A percentile compares a stretch with the other conserved stretches of the same genome.
phyloP scores from a whole-genome alignment of 768 basidiomycete genomes.

The Kwoniella newhampshirensis region DNA sequence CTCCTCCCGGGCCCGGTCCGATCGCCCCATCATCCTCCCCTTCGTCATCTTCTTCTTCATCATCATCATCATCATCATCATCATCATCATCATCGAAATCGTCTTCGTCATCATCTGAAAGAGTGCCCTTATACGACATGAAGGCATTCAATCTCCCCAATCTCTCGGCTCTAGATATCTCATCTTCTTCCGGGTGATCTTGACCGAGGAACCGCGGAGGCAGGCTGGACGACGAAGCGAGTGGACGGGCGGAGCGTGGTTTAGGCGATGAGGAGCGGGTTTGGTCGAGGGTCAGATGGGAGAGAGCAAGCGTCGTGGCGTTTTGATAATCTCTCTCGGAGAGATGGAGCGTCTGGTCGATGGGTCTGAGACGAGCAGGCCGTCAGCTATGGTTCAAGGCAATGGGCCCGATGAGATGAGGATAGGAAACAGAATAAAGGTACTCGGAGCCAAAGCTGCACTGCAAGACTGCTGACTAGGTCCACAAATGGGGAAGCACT shows the following conservation, averaged over 20 bases:
- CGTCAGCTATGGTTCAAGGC: neutral
- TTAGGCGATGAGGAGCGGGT: conserved; percentile 11
- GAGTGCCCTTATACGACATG: conserved; percentile 35
- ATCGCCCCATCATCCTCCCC: neutral
- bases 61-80: conserved; percentile 21
- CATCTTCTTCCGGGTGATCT: conserved; percentile 18
- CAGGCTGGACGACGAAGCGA: neutral
- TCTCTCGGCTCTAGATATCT: conserved; percentile 34
- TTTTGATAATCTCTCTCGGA: conserved; percentile 37
- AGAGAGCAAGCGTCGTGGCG: conserved; percentile 24
- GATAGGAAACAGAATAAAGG: too few species aligned
- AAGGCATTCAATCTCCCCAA: conserved; percentile 38
- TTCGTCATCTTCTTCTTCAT: conserved; percentile 19
- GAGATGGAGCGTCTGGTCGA: conserved; percentile 31
- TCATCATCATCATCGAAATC: conserved; percentile 21
- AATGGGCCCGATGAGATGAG: too few species aligned
- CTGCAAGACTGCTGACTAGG: too few species aligned
- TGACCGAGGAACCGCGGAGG: neutral
- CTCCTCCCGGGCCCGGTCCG: conserved; percentile 18
- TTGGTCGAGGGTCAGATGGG: conserved; percentile 25
- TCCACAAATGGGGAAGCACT: too few species aligned
- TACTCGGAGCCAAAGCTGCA: too few species aligned
- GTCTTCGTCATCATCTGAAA: conserved; percentile 15
- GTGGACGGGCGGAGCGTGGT: neutral
- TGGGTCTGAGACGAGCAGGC: conserved; percentile 23